Evolutionary conservation across 129 eudicot genomes (phyloP), one percentile per base, ranked within the genome.

Genomic region (Arctium lappa): DNA sequence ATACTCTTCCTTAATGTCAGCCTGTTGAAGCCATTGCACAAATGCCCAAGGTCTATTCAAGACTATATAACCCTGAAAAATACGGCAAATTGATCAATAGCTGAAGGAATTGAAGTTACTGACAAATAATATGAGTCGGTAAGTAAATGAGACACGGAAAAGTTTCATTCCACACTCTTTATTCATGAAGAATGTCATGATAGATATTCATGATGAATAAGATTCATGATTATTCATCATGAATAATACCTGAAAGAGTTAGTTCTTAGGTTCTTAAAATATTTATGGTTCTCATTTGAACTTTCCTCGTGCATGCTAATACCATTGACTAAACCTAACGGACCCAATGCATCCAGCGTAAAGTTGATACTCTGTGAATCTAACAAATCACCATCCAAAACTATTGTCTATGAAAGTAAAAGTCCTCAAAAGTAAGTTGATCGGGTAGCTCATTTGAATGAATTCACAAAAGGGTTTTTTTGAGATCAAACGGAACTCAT

Each of bases 31-130:
- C 99, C 99, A 96, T 81, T 96, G 99, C 36, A 93, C 99, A 87
- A 96, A 93, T 39, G 99, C 99, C 99, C 99, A 93, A 50, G 99
- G 99, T 81, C 99, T 89, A 82, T 96, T 96, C 70, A 96, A 93
- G 74, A 96, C 99, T 72, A 96, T 91, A 87, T 96, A 96, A 77
- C 99, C 99, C 99, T 96, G 91, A n/a, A 82, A 82, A 0, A 74
- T 63, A 85, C 11, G 15, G 38, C 38, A 78, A 89, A 53, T 42
- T 29, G 12, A 79, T 68, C 46, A 74, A 68, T 72, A 30, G 56
- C 0, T 42, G 6, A 31, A 6, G n/a, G 32, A 46, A 68, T 6
- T 27, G 30, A 37, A 30, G 8, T 68, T 70, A 72, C 53, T 29
- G 50, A 12, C 62, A 27, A 1, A 46, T 0, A 46, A 46, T 0